Conservation (phyloP, 192 early-diverging fungal genomes). For the Dissophora ornata region DNA sequence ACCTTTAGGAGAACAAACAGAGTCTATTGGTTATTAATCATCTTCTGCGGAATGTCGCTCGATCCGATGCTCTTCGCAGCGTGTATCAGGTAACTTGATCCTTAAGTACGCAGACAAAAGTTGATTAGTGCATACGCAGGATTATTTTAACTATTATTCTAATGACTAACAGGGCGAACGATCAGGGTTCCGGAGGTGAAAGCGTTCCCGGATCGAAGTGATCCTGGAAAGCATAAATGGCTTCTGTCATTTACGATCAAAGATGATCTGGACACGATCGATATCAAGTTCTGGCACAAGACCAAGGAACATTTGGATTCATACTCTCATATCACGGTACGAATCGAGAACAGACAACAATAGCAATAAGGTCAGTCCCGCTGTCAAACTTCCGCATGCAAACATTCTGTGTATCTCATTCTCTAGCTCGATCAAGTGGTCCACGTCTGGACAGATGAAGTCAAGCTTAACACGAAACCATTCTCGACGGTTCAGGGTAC, state of each 20-base stretch:
- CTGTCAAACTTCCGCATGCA: no score
- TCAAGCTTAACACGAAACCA: slow-evolving; percentile 25
- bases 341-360: no score
- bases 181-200: slow-evolving; percentile 28
- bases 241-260: slow-evolving; percentile 43
- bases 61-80: slow-evolving; percentile 5
- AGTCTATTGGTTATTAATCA: no score
- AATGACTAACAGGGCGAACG: slow-evolving; percentile 19
- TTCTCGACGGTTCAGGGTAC: background rate
- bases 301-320: slow-evolving; percentile 22
- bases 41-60: no score
- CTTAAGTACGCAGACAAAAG: no score
- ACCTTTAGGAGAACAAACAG: no score
- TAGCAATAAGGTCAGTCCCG: no score
- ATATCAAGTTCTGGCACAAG: slow-evolving; percentile 47
- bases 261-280: slow-evolving; percentile 37
- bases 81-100: slow-evolving; percentile 25
- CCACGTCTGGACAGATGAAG: slow-evolving; percentile 41
- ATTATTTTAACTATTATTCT: no score
- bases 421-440: slow-evolving; percentile 48
- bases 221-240: slow-evolving; percentile 23
- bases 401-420: background rate
- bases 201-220: slow-evolving; percentile 17
- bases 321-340: slow-evolving; percentile 33
- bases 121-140: no score